phyloP scores from a whole-genome alignment of 306 rosid species.

The Trichosanthes truncata region DNA sequence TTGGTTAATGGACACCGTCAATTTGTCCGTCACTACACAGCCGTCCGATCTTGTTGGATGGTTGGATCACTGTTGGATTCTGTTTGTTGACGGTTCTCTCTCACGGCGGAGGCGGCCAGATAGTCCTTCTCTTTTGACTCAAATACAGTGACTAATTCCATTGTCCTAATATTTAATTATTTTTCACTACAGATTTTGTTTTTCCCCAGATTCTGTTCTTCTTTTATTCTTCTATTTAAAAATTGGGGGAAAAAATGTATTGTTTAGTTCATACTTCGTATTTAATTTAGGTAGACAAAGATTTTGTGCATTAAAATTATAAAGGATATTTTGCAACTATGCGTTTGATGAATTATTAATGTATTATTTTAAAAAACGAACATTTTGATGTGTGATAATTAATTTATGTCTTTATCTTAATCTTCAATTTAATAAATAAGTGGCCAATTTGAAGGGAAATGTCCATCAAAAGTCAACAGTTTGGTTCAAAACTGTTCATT shows the following conservation, averaged over 20 bases:
- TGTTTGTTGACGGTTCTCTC: constrained; percentile 22
- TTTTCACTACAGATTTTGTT: not conserved
- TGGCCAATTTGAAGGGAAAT: not conserved
- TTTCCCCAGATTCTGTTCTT: not conserved
- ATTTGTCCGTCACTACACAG: constrained; percentile 17
- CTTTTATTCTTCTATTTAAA: not conserved
- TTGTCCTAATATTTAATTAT: not conserved
- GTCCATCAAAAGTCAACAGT: not conserved
- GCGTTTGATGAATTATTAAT: not conserved
- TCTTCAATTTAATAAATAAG: not conserved
- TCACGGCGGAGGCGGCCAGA: constrained; percentile 20
- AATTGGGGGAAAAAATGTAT: not conserved
- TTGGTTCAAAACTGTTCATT: not conserved
- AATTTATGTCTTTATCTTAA: not conserved
- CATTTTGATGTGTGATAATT: not conserved
- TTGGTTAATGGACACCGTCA: constrained; percentile 27
- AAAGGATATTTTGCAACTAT: not conserved
- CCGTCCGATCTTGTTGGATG: not conserved
- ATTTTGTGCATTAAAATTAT: not conserved
- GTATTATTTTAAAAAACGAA: not conserved
- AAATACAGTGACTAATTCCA: constrained; percentile 12
- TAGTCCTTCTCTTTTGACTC: constrained; percentile 15
- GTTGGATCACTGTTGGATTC: constrained; percentile 10
- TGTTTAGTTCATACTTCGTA: not conserved
- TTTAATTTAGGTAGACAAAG: constrained; percentile 5